Base-by-base conservation (phyloP, 1,284 basidiomycete genomes). In the Leccinum solheimii region DNA sequence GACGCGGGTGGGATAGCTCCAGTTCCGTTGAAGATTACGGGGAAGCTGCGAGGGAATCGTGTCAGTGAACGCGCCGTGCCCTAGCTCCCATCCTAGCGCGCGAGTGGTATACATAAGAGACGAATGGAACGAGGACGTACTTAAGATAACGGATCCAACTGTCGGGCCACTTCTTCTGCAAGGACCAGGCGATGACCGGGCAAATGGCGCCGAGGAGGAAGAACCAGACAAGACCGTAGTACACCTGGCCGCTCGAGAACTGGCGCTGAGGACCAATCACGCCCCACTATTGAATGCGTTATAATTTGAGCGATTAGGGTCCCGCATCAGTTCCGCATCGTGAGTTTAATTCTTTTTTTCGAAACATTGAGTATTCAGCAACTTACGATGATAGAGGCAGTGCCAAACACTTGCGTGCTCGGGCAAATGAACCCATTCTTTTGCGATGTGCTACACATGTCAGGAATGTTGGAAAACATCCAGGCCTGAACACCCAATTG, bases 21-120 rank as follows among this genome's bases (percentile, higher is more conserved):
- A 0, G 81, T 81, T 3, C 85, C 85, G 45, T 76, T 80, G 68
- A 87, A 80, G 56, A 85, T 78, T 59, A 87, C 80, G 3, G 81
- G 82, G 70, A 80, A 78, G 70, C 77, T 79, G 49, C 30, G 1
- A 49, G 13, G 2, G 23, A 23, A 23, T 23, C 0, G 13, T 7
- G 48, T 49, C 8, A 6, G 21, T 23, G 21, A 23, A 23, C 23
- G 2, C 21, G 13, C 21, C 21, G 16, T 49, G 21, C 11, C 45
- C 19, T 0, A 23, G 21, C 45, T 13, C 11, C 19, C 19, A 48
- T 19, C 4, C 19, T 0, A 45, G 43, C 19, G 19, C 19, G 43
- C 11, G 19, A 9, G 19, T 13, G 43, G 45, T 23, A 49, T 5
- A 49, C 1, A 49, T 49, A 23, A 52, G 38, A 6, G 55, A 36